These are phyloP conservation scores for Talaromyces stipitatus DNA, from an alignment of 495 filamentous ascomycete species.

Conservation along the genomic window DNA sequence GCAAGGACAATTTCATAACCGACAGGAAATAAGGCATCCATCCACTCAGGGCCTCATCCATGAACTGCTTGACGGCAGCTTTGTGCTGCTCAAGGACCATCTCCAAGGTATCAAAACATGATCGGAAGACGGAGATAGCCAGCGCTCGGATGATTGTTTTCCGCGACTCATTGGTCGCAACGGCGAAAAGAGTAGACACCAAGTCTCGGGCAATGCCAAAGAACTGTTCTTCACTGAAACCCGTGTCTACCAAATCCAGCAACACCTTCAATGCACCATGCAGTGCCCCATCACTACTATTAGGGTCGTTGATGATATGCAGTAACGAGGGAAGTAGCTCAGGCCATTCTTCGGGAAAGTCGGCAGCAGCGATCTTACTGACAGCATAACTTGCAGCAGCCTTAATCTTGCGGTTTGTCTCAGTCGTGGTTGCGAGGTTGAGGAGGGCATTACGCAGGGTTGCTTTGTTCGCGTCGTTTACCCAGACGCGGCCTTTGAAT, in stretches of 20 bases:
- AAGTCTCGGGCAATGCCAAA: constrained; percentile 79
- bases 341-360: constrained; percentile 93
- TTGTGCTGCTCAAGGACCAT: constrained; percentile 91
- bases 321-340: constrained; percentile 74
- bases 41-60: constrained; percentile 67
- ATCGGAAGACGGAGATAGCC: constrained; percentile 79
- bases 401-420: constrained; percentile 70
- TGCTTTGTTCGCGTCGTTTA: constrained; percentile 61
- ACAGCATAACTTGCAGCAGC: constrained; percentile 82
- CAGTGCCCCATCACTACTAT: constrained; percentile 64
- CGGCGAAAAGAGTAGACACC: constrained; percentile 71
- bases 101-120: constrained; percentile 89
- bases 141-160: constrained; percentile 70
- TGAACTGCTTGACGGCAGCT: constrained; percentile 74
- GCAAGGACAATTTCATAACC: constrained; percentile 62
- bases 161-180: constrained; percentile 66
- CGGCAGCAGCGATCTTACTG: constrained; percentile 86
- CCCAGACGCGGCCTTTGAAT: constrained; percentile 53
- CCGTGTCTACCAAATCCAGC: constrained; percentile 85
- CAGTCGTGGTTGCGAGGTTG: constrained; percentile 64
- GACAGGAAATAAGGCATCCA: constrained; percentile 86
- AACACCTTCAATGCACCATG: constrained; percentile 85
- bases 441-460: constrained; percentile 63
- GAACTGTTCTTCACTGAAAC: constrained; percentile 89
- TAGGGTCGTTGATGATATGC: constrained; percentile 56